Conservation (phyloP, 1,284 basidiomycete species). For the Puccinia hordei region DNA sequence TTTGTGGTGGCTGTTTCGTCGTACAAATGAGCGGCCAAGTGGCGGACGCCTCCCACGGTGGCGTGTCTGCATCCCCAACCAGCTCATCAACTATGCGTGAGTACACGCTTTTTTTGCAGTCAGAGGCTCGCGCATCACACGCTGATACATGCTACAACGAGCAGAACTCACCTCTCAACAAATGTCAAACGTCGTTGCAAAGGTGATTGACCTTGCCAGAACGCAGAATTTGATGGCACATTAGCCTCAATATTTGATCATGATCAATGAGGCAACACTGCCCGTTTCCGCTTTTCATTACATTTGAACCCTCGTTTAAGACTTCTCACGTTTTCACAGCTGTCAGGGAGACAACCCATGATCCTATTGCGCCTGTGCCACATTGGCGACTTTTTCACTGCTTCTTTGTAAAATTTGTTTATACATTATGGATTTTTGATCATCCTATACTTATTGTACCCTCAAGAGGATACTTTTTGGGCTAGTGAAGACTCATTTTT, state of each 20-base stretch:
- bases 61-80: neutral
- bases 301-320: too few relatives aligned
- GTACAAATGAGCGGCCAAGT: slow-evolving; percentile 32
- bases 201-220: slow-evolving; percentile 11
- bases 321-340: too few relatives aligned
- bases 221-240: neutral
- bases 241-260: neutral
- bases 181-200: slow-evolving; percentile 5
- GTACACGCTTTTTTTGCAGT: neutral
- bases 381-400: too few relatives aligned
- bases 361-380: too few relatives aligned
- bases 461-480: too few relatives aligned
- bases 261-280: too few relatives aligned
- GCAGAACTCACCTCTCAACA: slow-evolving; percentile 37
- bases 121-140: neutral
- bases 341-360: too few relatives aligned
- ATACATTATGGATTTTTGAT: too few relatives aligned
- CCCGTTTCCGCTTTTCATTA: too few relatives aligned
- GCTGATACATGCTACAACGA: neutral
- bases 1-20: slow-evolving; percentile 43
- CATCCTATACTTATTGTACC: too few relatives aligned
- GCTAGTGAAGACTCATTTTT: too few relatives aligned
- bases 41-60: neutral
- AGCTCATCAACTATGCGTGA: neutral
- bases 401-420: too few relatives aligned